A percentile compares a stretch with the other conserved stretches of the same genome.
These are phyloP conservation scores for Pisolithus sp. DNA, from an alignment of 768 basidiomycete genomes.

Conservation along the genomic window DNA sequence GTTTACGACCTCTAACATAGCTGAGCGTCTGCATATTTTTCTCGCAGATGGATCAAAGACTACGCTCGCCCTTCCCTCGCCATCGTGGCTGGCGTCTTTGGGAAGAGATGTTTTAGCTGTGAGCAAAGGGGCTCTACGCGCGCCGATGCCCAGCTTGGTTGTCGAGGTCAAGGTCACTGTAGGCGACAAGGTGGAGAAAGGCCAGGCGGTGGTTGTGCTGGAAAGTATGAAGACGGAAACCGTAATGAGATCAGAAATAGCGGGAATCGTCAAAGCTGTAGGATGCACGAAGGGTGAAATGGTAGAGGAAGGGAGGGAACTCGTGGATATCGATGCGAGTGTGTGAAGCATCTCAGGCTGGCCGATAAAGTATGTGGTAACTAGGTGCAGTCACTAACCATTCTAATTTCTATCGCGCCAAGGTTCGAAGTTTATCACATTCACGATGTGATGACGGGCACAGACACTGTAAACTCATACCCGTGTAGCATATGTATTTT, in stretches of 20 bases:
- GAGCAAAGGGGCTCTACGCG: conserved; percentile 60
- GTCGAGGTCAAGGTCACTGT: conserved; percentile 78
- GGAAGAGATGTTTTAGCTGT: conserved; percentile 52
- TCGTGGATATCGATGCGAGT: conserved; percentile 60
- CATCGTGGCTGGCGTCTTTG: conserved; percentile 63
- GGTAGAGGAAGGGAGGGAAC: conserved; percentile 80
- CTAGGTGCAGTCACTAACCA: no score
- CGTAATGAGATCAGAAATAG: conserved; percentile 63
- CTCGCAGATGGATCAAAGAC: conserved; percentile 50
- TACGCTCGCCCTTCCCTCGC: conserved; percentile 60
- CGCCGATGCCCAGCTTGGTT: conserved; percentile 91
- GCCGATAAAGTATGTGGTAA: no score
- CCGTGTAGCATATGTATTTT: no score
- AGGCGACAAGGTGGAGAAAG: conserved; percentile 75
- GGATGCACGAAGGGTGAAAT: conserved; percentile 83
- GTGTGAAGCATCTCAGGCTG: neutral
- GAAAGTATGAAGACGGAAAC: conserved; percentile 99
- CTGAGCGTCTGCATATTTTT: conserved; percentile 77
- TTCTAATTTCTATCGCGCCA: no score
- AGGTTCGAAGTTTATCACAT: no score
- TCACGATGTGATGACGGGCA: no score
- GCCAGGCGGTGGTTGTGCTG: conserved; percentile 74
- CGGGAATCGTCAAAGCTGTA: conserved; percentile 66
- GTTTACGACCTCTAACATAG: conserved; percentile 47
- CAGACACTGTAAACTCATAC: no score